These are phyloP conservation scores for Chalaropsis ovoidea DNA, from an alignment of 2,329 filamentous ascomycete species.

Conservation along the genomic window DNA sequence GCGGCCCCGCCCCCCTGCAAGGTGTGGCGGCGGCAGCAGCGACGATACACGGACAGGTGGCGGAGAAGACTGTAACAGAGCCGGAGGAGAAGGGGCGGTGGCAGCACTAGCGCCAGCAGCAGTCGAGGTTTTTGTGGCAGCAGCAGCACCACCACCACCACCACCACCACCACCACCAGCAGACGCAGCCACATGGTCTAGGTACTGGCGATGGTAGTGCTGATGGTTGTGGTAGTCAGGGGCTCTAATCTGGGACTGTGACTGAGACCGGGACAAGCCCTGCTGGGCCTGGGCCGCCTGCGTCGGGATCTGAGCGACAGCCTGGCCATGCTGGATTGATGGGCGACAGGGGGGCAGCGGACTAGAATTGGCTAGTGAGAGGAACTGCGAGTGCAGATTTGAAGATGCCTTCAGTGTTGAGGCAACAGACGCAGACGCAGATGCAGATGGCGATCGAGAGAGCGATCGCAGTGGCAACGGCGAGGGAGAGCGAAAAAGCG, in stretches of 20 bases:
- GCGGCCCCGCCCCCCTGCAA: neutral
- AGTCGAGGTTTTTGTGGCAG: neutral
- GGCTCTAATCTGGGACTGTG: neutral
- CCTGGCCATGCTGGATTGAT: neutral
- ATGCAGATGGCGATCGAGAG: neutral
- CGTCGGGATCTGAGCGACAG: neutral
- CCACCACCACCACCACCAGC: too few relatives aligned
- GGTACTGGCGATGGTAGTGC: neutral
- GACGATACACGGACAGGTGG: slow-evolving; percentile 9
- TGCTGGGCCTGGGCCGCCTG: neutral
- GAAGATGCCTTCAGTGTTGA: neutral
- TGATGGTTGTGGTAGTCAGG: slow-evolving; percentile 3
- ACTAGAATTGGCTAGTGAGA: neutral
- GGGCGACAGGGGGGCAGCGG: slow-evolving; percentile 3
- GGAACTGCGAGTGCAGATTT: slow-evolving; percentile 4
- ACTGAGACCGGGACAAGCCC: slow-evolving; percentile 4
- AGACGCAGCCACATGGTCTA: neutral
- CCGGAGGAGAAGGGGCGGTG: neutral
- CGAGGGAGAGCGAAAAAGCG: neutral
- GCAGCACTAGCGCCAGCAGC: neutral
- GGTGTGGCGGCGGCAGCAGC: slow-evolving; percentile 6
- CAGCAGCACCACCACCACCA: neutral
- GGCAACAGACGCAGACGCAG: neutral
- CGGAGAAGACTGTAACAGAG: slow-evolving; percentile 7
- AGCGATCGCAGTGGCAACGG: neutral